Evolutionary conservation across 2,329 filamentous ascomycete species (phyloP).

Genomic region (Thermochaetoides dissita): DNA sequence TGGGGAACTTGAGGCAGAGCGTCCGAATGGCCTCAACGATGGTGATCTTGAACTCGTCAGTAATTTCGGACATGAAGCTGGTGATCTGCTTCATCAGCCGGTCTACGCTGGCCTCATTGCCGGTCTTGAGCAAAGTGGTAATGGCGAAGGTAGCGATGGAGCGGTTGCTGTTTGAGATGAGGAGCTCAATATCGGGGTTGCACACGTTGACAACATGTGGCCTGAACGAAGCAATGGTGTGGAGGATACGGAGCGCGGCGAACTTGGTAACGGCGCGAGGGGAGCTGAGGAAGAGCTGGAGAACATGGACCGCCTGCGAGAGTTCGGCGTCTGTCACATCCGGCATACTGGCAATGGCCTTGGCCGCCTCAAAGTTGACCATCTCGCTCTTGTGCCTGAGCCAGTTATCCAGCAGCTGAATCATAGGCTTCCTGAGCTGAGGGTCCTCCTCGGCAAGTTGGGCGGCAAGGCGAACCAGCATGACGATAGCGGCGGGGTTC

Average conservation of each 20-base stretch:
- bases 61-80: constrained; percentile 97
- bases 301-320: constrained; percentile 79
- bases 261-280: constrained; percentile 95
- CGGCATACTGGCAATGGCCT: constrained; percentile 89
- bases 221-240: constrained; percentile 94
- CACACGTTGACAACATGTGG: constrained; percentile 81
- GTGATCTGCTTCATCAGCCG: constrained; percentile 97
- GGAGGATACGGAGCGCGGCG: constrained; percentile 86
- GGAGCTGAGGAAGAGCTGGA: constrained; percentile 93
- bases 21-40: constrained; percentile 97
- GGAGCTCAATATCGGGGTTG: constrained; percentile 92
- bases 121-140: constrained; percentile 93
- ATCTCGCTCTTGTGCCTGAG: constrained; percentile 97
- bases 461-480: constrained; percentile 83
- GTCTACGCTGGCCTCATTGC: constrained; percentile 93
- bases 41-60: constrained; percentile 99
- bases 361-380: constrained; percentile 98
- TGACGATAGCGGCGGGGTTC: constrained; percentile 81
- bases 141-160: constrained; percentile 98
- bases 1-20: constrained; percentile 91
- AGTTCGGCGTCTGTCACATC: constrained; percentile 89
- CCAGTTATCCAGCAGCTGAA: constrained; percentile 91
- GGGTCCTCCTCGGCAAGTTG: constrained; percentile 90
- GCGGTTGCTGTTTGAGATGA: constrained; percentile 93
- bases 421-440: constrained; percentile 85